These are phyloP conservation scores for Aureobasidium sp. DNA, from an alignment of 2,329 filamentous ascomycete species.

Conservation along the genomic window DNA sequence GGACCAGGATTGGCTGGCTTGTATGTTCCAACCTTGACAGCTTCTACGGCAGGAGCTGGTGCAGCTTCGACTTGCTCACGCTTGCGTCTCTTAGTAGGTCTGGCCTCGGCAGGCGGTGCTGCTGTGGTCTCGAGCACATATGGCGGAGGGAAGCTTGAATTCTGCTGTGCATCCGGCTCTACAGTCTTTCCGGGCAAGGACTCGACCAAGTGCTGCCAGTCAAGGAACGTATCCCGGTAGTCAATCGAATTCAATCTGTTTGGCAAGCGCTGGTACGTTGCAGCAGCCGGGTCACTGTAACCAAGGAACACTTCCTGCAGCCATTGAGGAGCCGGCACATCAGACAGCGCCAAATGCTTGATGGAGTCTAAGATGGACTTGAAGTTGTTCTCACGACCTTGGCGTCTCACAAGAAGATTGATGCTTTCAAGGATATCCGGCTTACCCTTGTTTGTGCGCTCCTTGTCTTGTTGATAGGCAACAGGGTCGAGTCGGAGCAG, in stretches of 20 bases:
- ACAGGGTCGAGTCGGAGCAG: slow-evolving; percentile 74
- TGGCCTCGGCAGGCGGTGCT: slow-evolving; percentile 39
- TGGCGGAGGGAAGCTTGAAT: slow-evolving; percentile 73
- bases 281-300: slow-evolving; percentile 85
- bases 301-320: slow-evolving; percentile 96
- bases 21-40: slow-evolving; percentile 80
- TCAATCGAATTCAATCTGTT: slow-evolving; percentile 75
- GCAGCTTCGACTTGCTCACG: slow-evolving; percentile 65
- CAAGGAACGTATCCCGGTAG: slow-evolving; percentile 87
- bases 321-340: slow-evolving; percentile 82
- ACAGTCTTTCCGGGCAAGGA: slow-evolving; percentile 82
- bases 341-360: slow-evolving; percentile 73
- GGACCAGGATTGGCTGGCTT: slow-evolving; percentile 82
- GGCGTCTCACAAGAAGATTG: slow-evolving; percentile 78
- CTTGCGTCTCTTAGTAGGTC: slow-evolving; percentile 77
- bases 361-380: slow-evolving; percentile 89
- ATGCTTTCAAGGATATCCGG: slow-evolving; percentile 74
- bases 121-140: slow-evolving; percentile 67
- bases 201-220: slow-evolving; percentile 90
- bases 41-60: slow-evolving; percentile 52
- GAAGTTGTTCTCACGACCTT: slow-evolving; percentile 93
- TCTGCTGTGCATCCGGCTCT: slow-evolving; percentile 65
- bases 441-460: slow-evolving; percentile 58
- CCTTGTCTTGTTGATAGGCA: slow-evolving; percentile 71
- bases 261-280: slow-evolving; percentile 74